These are phyloP conservation scores for Aspergillus amoenus DNA, from an alignment of 2,329 filamentous ascomycete species.

Conservation along the genomic window DNA sequence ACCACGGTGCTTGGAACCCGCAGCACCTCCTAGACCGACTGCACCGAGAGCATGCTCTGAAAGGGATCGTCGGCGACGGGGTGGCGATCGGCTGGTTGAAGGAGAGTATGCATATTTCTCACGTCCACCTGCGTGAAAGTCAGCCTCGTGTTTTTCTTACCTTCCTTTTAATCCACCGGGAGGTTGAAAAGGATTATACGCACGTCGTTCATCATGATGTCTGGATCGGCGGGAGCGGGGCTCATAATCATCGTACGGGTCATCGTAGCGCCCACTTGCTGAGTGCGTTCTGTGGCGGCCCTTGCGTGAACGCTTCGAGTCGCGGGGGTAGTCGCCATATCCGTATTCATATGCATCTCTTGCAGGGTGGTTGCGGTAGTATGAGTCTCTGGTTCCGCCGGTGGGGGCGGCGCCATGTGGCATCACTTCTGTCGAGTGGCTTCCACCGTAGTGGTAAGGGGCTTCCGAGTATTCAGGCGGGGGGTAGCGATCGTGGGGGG, in stretches of 20 bases:
- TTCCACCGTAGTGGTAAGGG: conserved; percentile 27
- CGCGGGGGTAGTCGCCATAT: conserved; percentile 27
- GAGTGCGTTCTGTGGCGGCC: conserved; percentile 39
- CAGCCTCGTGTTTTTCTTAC: background rate
- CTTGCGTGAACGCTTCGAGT: conserved; percentile 29
- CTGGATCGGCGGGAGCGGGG: conserved; percentile 43
- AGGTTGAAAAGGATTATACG: conserved; percentile 18
- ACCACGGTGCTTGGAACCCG: conserved; percentile 43
- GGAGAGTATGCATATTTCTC: conserved; percentile 35
- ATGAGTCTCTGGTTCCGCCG: conserved; percentile 74
- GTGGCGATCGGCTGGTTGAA: conserved; percentile 42
- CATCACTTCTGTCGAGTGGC: conserved; percentile 18
- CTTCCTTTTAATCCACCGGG: background rate
- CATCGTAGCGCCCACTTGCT: conserved; percentile 33
- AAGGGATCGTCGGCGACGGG: conserved; percentile 46
- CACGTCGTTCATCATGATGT: conserved; percentile 47
- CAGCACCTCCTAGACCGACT: conserved; percentile 57
- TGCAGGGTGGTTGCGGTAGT: conserved; percentile 80
- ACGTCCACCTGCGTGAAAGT: conserved; percentile 27
- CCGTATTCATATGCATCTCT: conserved; percentile 49
- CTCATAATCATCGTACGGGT: conserved; percentile 25
- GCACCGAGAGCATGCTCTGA: conserved; percentile 53
- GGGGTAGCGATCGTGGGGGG: conserved; percentile 33
- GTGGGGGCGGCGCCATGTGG: conserved; percentile 60
- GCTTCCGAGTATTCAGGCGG: conserved; percentile 25